A percentile compares a stretch with the other conserved stretches of the same genome.
These are phyloP conservation scores for Botrytis porri DNA, from an alignment of 2,329 filamentous ascomycete species.

Conservation along the genomic window DNA sequence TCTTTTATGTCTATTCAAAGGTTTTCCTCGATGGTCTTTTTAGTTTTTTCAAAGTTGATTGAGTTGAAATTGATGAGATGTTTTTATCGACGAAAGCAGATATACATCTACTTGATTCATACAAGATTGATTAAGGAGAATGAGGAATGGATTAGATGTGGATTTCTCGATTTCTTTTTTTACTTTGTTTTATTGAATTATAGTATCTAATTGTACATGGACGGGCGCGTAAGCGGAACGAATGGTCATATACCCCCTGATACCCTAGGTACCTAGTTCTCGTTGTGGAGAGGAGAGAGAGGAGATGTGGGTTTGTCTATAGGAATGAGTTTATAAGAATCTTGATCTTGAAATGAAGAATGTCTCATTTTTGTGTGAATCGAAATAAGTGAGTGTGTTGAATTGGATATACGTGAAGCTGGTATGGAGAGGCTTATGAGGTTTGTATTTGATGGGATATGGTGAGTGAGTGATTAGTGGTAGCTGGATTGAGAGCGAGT, in stretches of 20 bases:
- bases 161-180: background rate
- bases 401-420: background rate
- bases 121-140: background rate
- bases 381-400: background rate
- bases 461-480: no score
- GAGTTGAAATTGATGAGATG: background rate
- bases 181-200: background rate
- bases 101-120: background rate
- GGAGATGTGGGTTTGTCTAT: background rate
- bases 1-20: constrained; percentile 3
- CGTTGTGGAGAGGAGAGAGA: background rate
- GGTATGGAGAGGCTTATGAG: background rate
- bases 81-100: background rate
- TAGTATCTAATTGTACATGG: background rate
- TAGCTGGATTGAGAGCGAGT: no score
- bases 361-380: background rate
- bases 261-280: constrained; percentile 10
- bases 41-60: background rate
- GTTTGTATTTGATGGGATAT: no score
- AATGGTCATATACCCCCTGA: constrained; percentile 11
- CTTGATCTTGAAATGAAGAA: background rate
- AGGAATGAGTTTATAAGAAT: constrained; percentile 1
- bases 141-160: background rate
- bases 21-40: constrained; percentile 4
- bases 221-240: constrained; percentile 1